Evolutionary conservation across 129 eudicot genomes (phyloP), one percentile per base, ranked within the genome.

Genomic region (Escallonia herrerae): DNA sequence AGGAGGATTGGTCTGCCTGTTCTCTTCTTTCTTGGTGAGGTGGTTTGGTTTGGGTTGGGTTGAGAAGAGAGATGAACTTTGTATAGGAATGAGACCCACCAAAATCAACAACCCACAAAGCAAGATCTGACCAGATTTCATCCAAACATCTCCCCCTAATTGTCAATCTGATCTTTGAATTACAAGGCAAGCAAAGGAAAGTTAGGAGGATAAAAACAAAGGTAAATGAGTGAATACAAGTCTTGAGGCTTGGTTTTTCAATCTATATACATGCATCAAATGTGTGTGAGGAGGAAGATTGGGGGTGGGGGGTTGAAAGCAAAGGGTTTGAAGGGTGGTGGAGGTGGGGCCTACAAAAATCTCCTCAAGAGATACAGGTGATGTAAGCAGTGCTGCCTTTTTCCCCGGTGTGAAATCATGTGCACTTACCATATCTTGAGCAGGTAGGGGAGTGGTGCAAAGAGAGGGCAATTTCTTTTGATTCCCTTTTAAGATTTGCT

Each of bases 71-170:
- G 40, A 71, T 43, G 69, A 46, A 63, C 69, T 74, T 77, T 73
- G 75, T 76, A 76, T 52, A 60, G 68, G 69, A 70, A 58, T 42
- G 79, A 83, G 82, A 74, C 79, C 89, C 91, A 83, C 80, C 81
- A 85, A 88, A 76, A 77, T 82, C 76, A 76, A 89, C 81, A 80
- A 62, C 82, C 83, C 83, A 82, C 76, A 81, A 89, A 89, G 90
- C 86, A 90, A 81, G 95, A 86, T 90, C 95, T 85, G 87, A 76
- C 87, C 85, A 85, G 93, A 88, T 84, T 80, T 83, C 81, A 53
- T 72, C 72, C 69, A 79, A 86, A 81, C 90, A 85, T 86, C 62
- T 71, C 59, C 78, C 77, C 71, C 74, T 64, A 71, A 76, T 69
- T 62, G 62, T 71, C 58, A 77, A 54, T 65, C 62, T 77, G 53